Evolutionary conservation across 306 rosid species (phyloP).

Genomic region (Cyamopsis tetragonoloba): DNA sequence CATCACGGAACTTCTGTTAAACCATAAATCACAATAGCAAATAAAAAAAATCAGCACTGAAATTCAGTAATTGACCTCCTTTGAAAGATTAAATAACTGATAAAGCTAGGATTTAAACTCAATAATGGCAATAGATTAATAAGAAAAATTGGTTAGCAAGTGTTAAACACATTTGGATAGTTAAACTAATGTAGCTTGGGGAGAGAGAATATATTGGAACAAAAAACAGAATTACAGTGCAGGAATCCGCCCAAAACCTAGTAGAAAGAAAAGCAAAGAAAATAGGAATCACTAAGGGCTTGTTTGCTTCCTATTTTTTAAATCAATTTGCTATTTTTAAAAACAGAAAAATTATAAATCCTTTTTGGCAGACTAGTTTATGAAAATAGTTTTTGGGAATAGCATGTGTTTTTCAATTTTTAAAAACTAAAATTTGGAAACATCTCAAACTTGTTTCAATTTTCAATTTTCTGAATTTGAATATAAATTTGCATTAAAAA

Average conservation of each 20-base stretch:
- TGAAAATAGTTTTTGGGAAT: too few species aligned
- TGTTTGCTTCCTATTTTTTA: too few species aligned
- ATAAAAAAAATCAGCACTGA: background rate
- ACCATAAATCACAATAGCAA: slow-evolving; percentile 12
- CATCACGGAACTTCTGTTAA: slow-evolving; percentile 49
- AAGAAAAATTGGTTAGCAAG: background rate
- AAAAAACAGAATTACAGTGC: background rate
- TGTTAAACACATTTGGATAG: background rate
- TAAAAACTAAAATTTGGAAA: too few species aligned
- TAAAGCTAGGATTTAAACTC: background rate
- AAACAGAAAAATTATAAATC: too few species aligned
- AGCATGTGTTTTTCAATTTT: too few species aligned
- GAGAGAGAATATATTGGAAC: background rate
- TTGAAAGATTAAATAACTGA: background rate
- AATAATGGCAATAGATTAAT: background rate
- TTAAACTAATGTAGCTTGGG: background rate
- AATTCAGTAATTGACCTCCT: background rate
- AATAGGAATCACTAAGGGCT: background rate
- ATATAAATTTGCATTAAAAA: too few species aligned
- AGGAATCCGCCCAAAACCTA: background rate
- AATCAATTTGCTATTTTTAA: too few species aligned
- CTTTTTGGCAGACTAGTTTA: too few species aligned
- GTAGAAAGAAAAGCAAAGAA: background rate
- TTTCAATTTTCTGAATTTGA: too few species aligned
- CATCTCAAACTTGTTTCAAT: too few species aligned